Conservation (phyloP, 495 filamentous ascomycete genomes). For the Aspergillus steynii region DNA sequence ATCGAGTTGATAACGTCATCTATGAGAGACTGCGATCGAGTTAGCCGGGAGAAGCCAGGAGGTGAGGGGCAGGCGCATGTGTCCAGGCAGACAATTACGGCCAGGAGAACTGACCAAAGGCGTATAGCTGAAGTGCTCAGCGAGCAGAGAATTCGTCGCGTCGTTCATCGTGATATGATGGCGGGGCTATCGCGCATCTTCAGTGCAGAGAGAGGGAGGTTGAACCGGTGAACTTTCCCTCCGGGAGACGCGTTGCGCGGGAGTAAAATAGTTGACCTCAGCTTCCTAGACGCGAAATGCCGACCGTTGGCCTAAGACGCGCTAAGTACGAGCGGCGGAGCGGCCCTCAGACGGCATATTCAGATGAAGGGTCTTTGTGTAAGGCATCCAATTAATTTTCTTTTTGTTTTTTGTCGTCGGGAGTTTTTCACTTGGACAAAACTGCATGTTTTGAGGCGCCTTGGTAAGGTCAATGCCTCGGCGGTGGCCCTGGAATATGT, state of each 20-base stretch:
- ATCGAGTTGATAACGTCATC: slow-evolving; percentile 97
- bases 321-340: background rate
- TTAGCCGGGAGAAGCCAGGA: slow-evolving; percentile 22
- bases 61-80: slow-evolving; percentile 12
- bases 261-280: slow-evolving; percentile 7
- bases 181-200: slow-evolving; percentile 8
- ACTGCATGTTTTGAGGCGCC: background rate
- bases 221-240: background rate
- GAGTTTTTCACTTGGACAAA: background rate
- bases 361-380: background rate
- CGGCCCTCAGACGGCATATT: background rate
- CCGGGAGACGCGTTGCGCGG: slow-evolving; percentile 21
- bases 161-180: slow-evolving; percentile 40
- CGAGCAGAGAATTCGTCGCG: slow-evolving; percentile 71
- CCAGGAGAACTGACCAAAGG: slow-evolving; percentile 66
- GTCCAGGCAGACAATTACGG: background rate
- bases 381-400: background rate
- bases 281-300: background rate
- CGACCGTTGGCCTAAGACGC: background rate
- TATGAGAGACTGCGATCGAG: slow-evolving; percentile 68
- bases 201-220: slow-evolving; percentile 1
- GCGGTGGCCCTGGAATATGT: too few species aligned
- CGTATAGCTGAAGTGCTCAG: slow-evolving; percentile 94
- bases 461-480: too few species aligned
- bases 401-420: background rate